Evolutionary conservation across 257 asterid species (phyloP).

Genomic region (Nicotiana tabacum): DNA sequence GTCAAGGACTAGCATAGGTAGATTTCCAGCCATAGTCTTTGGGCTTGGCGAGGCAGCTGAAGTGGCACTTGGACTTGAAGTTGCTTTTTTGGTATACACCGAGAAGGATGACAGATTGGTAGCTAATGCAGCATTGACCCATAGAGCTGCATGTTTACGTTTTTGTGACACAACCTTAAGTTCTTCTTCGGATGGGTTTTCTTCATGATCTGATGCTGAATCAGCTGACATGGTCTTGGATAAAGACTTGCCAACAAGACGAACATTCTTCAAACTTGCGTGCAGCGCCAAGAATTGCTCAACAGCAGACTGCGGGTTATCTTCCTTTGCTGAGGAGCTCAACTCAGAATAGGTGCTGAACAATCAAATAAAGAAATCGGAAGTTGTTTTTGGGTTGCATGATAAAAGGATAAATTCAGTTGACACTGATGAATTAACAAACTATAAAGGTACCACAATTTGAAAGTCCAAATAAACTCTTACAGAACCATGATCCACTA

Average conservation of each 20-base stretch:
- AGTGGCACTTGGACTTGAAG: slow-evolving; percentile 21
- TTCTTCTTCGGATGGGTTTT: slow-evolving; percentile 58
- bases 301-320: slow-evolving; percentile 86
- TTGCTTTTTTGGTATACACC: slow-evolving; percentile 49
- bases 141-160: slow-evolving; percentile 71
- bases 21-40: slow-evolving; percentile 33
- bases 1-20: slow-evolving; percentile 61
- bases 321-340: slow-evolving; percentile 79
- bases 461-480: background rate
- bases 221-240: slow-evolving; percentile 43
- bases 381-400: background rate
- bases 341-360: slow-evolving; percentile 80
- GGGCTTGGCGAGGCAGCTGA: slow-evolving; percentile 37
- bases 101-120: slow-evolving; percentile 73
- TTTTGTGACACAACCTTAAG: slow-evolving; percentile 45
- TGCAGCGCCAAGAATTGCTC: slow-evolving; percentile 79
- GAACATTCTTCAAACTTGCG: slow-evolving; percentile 58
- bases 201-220: slow-evolving; percentile 53
- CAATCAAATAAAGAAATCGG: slow-evolving; percentile 1
- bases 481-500: background rate
- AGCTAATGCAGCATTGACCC: slow-evolving; percentile 87
- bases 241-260: slow-evolving; percentile 61
- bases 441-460: background rate
- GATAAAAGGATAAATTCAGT: background rate
- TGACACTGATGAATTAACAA: background rate